Evolutionary conservation across 2,329 filamentous ascomycete genomes (phyloP).

Genomic region (Trichoderma cornu-damae): DNA sequence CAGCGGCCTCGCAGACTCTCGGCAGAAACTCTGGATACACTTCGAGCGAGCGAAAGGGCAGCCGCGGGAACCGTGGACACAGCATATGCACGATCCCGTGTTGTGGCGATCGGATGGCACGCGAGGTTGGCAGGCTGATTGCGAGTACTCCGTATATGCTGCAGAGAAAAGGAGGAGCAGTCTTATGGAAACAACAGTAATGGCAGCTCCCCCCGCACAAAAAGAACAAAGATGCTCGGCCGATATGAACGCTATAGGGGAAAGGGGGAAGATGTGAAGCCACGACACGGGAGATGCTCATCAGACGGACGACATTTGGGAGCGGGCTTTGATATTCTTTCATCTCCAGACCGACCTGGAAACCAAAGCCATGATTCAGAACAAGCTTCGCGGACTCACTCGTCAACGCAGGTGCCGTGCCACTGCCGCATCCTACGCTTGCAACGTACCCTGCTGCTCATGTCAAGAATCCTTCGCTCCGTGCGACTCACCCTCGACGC

Average conservation of each 20-base stretch:
- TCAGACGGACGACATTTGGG: not conserved
- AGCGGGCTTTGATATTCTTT: too few species aligned
- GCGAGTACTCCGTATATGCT: conserved; percentile 1
- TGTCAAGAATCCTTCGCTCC: not conserved
- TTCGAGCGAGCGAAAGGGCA: not conserved
- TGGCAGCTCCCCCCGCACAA: not conserved
- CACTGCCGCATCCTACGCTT: not conserved
- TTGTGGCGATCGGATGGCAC: not conserved
- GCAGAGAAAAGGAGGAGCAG: not conserved
- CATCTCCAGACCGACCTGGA: not conserved
- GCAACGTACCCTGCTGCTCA: not conserved
- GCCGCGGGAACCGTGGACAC: conserved; percentile 4
- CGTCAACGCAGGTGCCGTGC: not conserved
- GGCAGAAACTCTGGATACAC: not conserved
- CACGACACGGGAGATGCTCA: too few species aligned
- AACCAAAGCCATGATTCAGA: not conserved
- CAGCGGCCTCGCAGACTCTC: not conserved
- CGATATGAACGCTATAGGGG: not conserved
- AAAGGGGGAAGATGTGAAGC: not conserved
- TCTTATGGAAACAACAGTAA: not conserved
- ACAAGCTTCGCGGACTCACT: not conserved
- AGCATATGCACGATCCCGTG: conserved; percentile 12
- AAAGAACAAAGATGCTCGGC: not conserved
- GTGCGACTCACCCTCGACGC: not conserved
- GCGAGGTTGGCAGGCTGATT: not conserved